Base-by-base conservation (phyloP, 2,329 filamentous ascomycete species). In the Curvularia spicifera region DNA sequence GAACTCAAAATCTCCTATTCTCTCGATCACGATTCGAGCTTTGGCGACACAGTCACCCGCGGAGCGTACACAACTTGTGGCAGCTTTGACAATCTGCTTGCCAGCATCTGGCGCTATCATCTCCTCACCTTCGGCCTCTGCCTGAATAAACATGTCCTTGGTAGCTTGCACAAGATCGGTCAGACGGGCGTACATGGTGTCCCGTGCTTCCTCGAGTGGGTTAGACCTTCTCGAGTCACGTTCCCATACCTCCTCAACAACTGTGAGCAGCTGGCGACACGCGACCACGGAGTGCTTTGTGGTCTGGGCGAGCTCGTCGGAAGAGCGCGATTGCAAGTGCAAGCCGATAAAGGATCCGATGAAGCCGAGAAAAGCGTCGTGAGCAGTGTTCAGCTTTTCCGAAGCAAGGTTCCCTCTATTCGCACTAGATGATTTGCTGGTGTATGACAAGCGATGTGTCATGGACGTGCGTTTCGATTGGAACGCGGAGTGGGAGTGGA, bases 311-410 rank as follows among this genome's bases (percentile, higher is more conserved):
- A 98, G 83, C 74, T 97, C 93, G 1, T 90, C 87, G 8, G 92
- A 89, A 7, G 93, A 95, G 61, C 95, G 89, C n/a, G 93, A 95
- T 74, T 97, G 93, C 59, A 97, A 83, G 76, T 97, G 92, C 55
- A 97, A 84, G 15, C 95, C 95, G 73, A 98, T 94, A 75, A 98
- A 97, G 4, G 92, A 96, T 50, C 91, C 94, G 51, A 99, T 86
- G 71, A 93, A 90, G 6, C 93, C 95, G 52, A 99, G 81, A 71
- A 98, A 97, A 7, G 86, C 87, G 78, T 98, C 93, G 78, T 97
- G 93, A 50, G 88, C 90, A 49, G 85, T 82, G 69, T 87, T 90
- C 48, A 98, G 84, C 66, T 89, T 89, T 75, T 93, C 90, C 2
- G 93, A 97, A 33, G 95, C 91, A 59, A 97, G 83, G 69, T 91